Percentiles rank a stretch among this genome's conserved stretches.
Evolutionary conservation across 495 filamentous ascomycete genomes (phyloP).

Genomic region (Aspergillus sclerotioniger): DNA sequence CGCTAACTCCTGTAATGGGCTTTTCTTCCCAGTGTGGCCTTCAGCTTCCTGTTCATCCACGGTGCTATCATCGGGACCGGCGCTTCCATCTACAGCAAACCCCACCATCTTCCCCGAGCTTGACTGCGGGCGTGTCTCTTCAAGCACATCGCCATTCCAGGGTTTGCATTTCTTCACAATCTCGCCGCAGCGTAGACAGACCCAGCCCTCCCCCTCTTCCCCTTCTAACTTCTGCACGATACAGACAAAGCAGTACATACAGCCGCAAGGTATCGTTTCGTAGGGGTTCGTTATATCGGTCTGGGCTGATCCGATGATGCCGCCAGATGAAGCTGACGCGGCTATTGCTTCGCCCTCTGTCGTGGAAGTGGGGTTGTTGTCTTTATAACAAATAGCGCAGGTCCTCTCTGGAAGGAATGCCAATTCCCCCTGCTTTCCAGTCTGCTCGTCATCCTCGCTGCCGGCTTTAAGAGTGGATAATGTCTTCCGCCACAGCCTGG

Average conservation of each 20-base stretch:
- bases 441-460: slow-evolving; percentile 42
- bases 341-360: slow-evolving; percentile 68
- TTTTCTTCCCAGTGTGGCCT: slow-evolving; percentile 17
- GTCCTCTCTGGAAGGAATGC: slow-evolving; percentile 87
- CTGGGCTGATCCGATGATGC: slow-evolving; percentile 80
- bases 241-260: slow-evolving; percentile 96
- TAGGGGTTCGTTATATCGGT: slow-evolving; percentile 98
- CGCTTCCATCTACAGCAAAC: slow-evolving; percentile 57
- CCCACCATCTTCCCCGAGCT: slow-evolving; percentile 64
- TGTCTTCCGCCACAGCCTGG: slow-evolving; percentile 75
- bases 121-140: slow-evolving; percentile 49
- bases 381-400: slow-evolving; percentile 96
- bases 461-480: slow-evolving; percentile 59
- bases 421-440: slow-evolving; percentile 66
- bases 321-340: slow-evolving; percentile 60
- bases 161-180: slow-evolving; percentile 84
- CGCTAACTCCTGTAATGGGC: slow-evolving; percentile 30
- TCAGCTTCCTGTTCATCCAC: slow-evolving; percentile 15
- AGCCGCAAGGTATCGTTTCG: slow-evolving; percentile 85
- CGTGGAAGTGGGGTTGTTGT: slow-evolving; percentile 70
- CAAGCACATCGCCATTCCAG: slow-evolving; percentile 85
- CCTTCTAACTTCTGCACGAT: slow-evolving; percentile 84
- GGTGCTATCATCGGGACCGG: slow-evolving; percentile 13
- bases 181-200: slow-evolving; percentile 88
- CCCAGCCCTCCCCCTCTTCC: slow-evolving; percentile 95